These are phyloP conservation scores for fission yeast (Schizosaccharomyces pombe) DNA, from an alignment of 805 yeast species.

Conservation along the genomic window ASM294v3 CU329670.1:462501-463000, in stretches of 20 bases:
- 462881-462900: constrained; percentile 53
- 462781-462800: constrained; percentile 28
- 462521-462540: constrained; percentile 36
- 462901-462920: constrained; percentile 45
- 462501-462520: constrained; percentile 78
- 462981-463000: constrained; percentile 63
- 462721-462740: constrained; percentile 35
- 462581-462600: constrained; percentile 93
- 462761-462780: constrained; percentile 48
- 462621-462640: constrained; percentile 16
- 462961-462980: constrained; percentile 35
- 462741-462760: constrained; percentile 35
- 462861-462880: constrained; percentile 61
- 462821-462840: constrained; percentile 88
- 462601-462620: constrained; percentile 50
- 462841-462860: constrained; percentile 74
- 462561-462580: constrained; percentile 79
- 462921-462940: constrained; percentile 72
- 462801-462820: constrained; percentile 72
- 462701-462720: constrained; percentile 51
- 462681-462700: constrained; percentile 12
- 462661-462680: constrained; percentile 12
- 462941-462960: constrained; percentile 54
- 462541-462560: constrained; percentile 81
- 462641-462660: constrained; percentile 5